A percentile compares a stretch with the other conserved stretches of the same genome.
Evolutionary conservation across 164 flowering plant genomes (phyloP).

Genomic region (Magnolia kwangsiensis): DNA sequence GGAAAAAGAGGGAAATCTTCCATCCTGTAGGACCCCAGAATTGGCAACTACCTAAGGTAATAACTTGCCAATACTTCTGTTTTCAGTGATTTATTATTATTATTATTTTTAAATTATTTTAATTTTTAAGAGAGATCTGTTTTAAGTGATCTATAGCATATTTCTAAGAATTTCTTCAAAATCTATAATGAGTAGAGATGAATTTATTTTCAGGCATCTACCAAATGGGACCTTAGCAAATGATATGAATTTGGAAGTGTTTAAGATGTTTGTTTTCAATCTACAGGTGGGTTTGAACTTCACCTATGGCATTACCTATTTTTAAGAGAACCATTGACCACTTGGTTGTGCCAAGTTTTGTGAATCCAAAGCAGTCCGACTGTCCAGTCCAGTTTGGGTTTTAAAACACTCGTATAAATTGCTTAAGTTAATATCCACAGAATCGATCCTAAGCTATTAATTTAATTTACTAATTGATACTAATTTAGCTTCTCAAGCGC

Average conservation of each 20-base stretch:
- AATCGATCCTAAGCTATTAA: too few species aligned
- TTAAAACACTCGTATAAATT: not conserved
- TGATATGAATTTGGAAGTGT: not conserved
- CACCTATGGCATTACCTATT: not conserved
- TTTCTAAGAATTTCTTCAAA: not conserved
- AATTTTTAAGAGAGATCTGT: too few species aligned
- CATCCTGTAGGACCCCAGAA: too few species aligned
- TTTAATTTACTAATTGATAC: too few species aligned
- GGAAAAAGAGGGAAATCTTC: too few species aligned
- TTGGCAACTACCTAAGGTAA: too few species aligned
- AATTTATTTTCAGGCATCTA: not conserved
- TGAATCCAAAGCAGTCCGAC: not conserved
- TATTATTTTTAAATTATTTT: too few species aligned
- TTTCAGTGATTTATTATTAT: too few species aligned
- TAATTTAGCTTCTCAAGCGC: not conserved
- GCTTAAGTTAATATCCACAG: not conserved
- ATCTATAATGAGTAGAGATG: too few species aligned
- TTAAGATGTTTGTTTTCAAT: not conserved
- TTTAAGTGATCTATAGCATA: too few species aligned
- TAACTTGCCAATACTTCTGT: too few species aligned
- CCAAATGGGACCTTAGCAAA: not conserved
- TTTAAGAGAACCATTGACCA: not conserved
- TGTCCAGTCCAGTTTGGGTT: not conserved
- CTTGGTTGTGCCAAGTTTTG: not conserved
- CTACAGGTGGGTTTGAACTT: not conserved